Conservation (phyloP, 257 asterid species). For the Pogostemon cablin region DNA sequence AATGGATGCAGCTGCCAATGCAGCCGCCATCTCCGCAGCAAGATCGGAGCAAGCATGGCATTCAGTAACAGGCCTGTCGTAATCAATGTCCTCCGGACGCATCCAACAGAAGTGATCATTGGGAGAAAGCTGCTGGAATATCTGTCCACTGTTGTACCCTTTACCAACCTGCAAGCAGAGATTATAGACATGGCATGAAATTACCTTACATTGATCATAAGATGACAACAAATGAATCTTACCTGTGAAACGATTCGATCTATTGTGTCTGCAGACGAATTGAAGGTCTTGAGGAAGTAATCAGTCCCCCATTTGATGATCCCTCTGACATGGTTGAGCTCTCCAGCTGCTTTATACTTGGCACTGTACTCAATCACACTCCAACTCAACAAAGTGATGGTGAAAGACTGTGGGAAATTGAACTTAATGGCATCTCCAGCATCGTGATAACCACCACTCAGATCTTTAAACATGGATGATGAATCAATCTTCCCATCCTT, state of each 20-base stretch:
- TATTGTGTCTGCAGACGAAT: background rate
- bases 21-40: conserved; percentile 14
- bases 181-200: background rate
- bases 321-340: conserved; percentile 16
- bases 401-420: conserved; percentile 12
- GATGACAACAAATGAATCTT: background rate
- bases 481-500: background rate
- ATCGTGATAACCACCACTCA: conserved; percentile 7
- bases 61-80: background rate
- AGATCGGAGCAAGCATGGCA: conserved; percentile 6
- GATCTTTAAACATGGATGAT: background rate
- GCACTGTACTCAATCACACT: conserved; percentile 17
- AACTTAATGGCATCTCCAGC: conserved; percentile 19
- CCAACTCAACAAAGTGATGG: conserved; percentile 17
- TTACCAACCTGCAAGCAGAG: background rate
- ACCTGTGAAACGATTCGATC: conserved; percentile 11
- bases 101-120: conserved; percentile 1
- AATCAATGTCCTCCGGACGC: conserved; percentile 14
- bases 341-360: conserved; percentile 11
- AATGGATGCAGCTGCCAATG: conserved; percentile 13
- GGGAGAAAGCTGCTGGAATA: background rate
- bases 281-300: conserved; percentile 19
- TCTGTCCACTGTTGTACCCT: background rate
- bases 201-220: too few species aligned
- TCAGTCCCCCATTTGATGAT: conserved; percentile 17